Evolutionary conservation across 352 stramenopile species (phyloP).

Genomic region (Phytopythium mirpurense): DNA sequence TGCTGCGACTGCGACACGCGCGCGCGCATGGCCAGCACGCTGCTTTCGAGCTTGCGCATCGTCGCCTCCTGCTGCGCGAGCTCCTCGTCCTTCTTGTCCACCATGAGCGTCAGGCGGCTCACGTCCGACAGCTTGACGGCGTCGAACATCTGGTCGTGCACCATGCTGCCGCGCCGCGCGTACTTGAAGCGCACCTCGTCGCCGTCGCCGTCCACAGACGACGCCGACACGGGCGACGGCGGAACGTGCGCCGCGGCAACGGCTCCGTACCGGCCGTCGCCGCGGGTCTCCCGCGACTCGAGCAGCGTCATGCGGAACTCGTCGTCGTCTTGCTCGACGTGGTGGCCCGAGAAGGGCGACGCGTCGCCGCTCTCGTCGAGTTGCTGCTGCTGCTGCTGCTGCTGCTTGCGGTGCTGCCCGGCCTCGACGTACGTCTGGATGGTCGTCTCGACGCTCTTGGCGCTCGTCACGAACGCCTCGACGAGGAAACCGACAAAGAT

Average conservation of each 20-base stretch:
- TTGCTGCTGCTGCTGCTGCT: too few species aligned
- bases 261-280: not conserved
- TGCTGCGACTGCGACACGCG: constrained; percentile 58
- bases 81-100: constrained; percentile 71
- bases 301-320: constrained; percentile 56
- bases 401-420: constrained; percentile 16
- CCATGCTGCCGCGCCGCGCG: constrained; percentile 49
- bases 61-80: constrained; percentile 51
- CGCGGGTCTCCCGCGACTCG: constrained; percentile 20
- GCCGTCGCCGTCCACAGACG: constrained; percentile 40
- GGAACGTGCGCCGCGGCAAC: not conserved
- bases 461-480: constrained; percentile 78
- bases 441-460: constrained; percentile 60
- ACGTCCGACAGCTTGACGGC: constrained; percentile 69
- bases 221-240: constrained; percentile 17
- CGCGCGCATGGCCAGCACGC: constrained; percentile 61
- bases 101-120: constrained; percentile 55
- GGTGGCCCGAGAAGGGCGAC: constrained; percentile 13
- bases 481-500: constrained; percentile 87
- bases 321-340: constrained; percentile 33
- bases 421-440: constrained; percentile 59
- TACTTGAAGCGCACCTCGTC: constrained; percentile 72
- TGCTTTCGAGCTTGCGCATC: constrained; percentile 65
- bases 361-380: constrained; percentile 34
- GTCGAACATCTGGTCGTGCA: constrained; percentile 83